Evolutionary conservation across 1,284 basidiomycete genomes (phyloP).

Genomic region (Pseudozyma tsukubaensis): DNA sequence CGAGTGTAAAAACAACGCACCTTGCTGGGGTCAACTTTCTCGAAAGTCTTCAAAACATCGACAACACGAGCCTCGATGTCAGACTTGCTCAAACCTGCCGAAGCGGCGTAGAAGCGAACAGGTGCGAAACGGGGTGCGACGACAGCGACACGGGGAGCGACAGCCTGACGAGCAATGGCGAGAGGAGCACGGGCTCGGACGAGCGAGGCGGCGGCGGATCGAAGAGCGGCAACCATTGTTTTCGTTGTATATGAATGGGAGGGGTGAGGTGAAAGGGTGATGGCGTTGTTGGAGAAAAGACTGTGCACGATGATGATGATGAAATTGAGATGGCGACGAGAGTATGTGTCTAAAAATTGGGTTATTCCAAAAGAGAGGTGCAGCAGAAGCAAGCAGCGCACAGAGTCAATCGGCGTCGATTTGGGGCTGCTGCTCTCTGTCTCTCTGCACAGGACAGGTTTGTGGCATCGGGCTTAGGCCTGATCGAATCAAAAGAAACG

Average conservation of each 20-base stretch:
- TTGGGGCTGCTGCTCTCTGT: neutral
- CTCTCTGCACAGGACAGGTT: no score
- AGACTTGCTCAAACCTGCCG: slow-evolving; percentile 79
- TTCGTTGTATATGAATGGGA: no score
- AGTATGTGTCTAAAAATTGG: slow-evolving; percentile 28
- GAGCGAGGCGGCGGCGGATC: slow-evolving; percentile 49
- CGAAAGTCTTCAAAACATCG: slow-evolving; percentile 91
- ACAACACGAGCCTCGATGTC: slow-evolving; percentile 84
- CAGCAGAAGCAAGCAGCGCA: slow-evolving; percentile 3
- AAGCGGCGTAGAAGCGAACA: slow-evolving; percentile 77
- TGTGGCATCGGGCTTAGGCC: no score
- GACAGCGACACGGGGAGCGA: slow-evolving; percentile 49
- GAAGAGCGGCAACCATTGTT: slow-evolving; percentile 55
- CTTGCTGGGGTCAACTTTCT: slow-evolving; percentile 89
- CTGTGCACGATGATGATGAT: slow-evolving; percentile 10
- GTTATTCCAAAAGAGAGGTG: slow-evolving; percentile 21
- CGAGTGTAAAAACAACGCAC: slow-evolving; percentile 24
- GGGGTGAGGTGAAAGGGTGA: slow-evolving; percentile 6
- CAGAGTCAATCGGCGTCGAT: slow-evolving; percentile 1
- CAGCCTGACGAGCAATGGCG: slow-evolving; percentile 35
- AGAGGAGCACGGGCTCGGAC: slow-evolving; percentile 46
- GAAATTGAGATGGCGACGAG: slow-evolving; percentile 34
- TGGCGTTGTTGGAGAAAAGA: neutral
- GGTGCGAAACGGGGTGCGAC: slow-evolving; percentile 48
- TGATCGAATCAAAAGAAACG: neutral